These are phyloP conservation scores for Castanopsis chinensis DNA, from an alignment of 306 rosid genomes.

Conservation along the genomic window DNA sequence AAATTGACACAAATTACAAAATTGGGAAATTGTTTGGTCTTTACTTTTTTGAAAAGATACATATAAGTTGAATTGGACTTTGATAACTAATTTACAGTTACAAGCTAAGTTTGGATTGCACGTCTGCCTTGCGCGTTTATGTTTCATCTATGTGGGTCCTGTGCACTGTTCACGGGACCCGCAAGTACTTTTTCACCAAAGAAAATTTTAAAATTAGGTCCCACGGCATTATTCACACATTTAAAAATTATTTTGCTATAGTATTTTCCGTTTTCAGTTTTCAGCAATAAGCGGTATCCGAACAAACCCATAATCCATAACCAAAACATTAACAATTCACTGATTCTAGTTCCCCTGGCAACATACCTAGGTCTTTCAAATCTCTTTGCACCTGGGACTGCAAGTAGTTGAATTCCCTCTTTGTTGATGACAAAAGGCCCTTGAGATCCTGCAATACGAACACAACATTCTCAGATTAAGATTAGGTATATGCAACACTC, in stretches of 20 bases:
- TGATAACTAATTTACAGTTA: background rate
- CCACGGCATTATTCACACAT: too few relatives aligned
- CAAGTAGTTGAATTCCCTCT: conserved; percentile 60
- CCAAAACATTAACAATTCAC: background rate
- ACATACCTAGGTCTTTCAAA: conserved; percentile 65
- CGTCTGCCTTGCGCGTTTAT: too few relatives aligned
- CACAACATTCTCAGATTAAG: background rate
- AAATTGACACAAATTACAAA: background rate
- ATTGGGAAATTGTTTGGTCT: background rate
- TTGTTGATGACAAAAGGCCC: conserved; percentile 56
- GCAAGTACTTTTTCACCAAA: too few relatives aligned
- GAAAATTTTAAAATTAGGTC: too few relatives aligned
- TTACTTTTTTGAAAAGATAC: background rate
- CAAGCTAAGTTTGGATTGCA: too few relatives aligned
- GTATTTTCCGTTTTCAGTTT: too few relatives aligned
- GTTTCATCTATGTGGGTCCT: too few relatives aligned
- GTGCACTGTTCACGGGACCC: too few relatives aligned
- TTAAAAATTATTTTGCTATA: too few relatives aligned
- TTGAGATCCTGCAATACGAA: conserved; percentile 65
- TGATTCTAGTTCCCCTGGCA: background rate
- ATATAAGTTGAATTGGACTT: background rate
- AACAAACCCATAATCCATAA: background rate
- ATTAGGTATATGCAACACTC: background rate
- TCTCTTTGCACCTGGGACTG: conserved; percentile 60
- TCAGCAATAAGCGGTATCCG: too few relatives aligned